Conservation (phyloP, 2,329 filamentous ascomycete species). For the Diaporthe vexans region DNA sequence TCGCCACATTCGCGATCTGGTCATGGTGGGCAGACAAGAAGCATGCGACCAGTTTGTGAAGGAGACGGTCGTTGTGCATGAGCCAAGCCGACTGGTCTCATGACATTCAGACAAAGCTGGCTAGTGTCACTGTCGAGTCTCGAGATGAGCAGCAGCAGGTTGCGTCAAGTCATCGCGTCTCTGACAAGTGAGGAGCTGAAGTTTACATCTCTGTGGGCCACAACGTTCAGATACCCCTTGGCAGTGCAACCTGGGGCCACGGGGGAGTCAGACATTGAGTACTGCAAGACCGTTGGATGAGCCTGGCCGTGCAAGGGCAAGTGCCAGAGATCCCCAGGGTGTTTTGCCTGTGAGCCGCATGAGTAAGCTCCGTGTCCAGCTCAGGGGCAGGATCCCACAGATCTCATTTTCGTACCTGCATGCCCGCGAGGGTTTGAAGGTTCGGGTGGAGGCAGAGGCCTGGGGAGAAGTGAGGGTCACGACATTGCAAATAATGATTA, state of each 20-base stretch:
- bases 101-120: background rate
- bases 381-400: slow-evolving; percentile 19
- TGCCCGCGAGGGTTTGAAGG: slow-evolving; percentile 10
- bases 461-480: background rate
- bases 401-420: slow-evolving; percentile 22
- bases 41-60: background rate
- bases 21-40: background rate
- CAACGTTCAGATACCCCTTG: background rate
- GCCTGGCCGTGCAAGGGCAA: background rate
- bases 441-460: slow-evolving; percentile 7
- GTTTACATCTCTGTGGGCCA: background rate
- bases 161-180: background rate
- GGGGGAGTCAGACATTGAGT: slow-evolving; percentile 5
- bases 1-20: background rate
- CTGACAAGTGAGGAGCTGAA: background rate
- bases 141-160: background rate
- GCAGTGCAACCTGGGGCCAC: background rate
- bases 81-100: slow-evolving; percentile 12
- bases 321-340: background rate
- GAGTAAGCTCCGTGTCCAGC: slow-evolving; percentile 10
- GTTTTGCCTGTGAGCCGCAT: background rate
- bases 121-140: background rate
- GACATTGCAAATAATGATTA: slow-evolving; percentile 19
- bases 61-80: background rate
- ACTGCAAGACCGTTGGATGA: background rate